Evolutionary conservation across 2,329 filamentous ascomycete genomes (phyloP).

Genomic region (Scedosporium boydii): DNA sequence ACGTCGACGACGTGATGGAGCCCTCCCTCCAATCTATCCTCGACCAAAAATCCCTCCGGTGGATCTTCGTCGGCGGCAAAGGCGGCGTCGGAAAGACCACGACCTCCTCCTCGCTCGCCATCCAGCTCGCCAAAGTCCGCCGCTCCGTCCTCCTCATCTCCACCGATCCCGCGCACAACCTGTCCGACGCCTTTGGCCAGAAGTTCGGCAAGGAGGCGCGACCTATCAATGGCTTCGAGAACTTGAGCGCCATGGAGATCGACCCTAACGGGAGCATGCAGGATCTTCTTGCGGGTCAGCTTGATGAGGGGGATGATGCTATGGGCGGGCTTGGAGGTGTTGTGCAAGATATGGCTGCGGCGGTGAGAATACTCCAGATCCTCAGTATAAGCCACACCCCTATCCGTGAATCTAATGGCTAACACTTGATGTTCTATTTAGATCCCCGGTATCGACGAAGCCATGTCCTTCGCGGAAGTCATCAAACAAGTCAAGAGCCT

Average conservation of each 20-base stretch:
- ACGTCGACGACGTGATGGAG: constrained; percentile 66
- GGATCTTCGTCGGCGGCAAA: constrained; percentile 99
- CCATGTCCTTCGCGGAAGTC: constrained; percentile 99
- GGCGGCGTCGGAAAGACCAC: constrained; percentile 98
- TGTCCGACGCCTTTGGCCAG: constrained; percentile 94
- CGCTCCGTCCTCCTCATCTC: constrained; percentile 96
- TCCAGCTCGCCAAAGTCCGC: constrained; percentile 90
- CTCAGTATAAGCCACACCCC: not conserved
- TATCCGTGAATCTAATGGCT: not conserved
- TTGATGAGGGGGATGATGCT: constrained; percentile 56
- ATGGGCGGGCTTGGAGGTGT: constrained; percentile 72
- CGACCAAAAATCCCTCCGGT: constrained; percentile 88
- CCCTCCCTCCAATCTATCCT: constrained; percentile 90
- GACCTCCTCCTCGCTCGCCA: constrained; percentile 96
- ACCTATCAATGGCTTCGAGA: constrained; percentile 82
- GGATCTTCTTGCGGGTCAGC: constrained; percentile 72
- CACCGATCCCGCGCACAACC: constrained; percentile 95
- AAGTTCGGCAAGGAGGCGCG: constrained; percentile 99
- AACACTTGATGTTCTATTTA: constrained; percentile 23
- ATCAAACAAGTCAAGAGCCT: constrained; percentile 98
- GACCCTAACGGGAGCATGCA: constrained; percentile 97
- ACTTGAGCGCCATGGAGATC: constrained; percentile 97
- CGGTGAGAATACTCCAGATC: constrained; percentile 42
- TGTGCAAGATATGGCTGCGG: constrained; percentile 98
- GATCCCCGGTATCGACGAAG: constrained; percentile 98